Evolutionary conservation across 2,329 filamentous ascomycete species (phyloP), one percentile per base, ranked within the genome.

Genomic region (Fusarium xylarioides): DNA sequence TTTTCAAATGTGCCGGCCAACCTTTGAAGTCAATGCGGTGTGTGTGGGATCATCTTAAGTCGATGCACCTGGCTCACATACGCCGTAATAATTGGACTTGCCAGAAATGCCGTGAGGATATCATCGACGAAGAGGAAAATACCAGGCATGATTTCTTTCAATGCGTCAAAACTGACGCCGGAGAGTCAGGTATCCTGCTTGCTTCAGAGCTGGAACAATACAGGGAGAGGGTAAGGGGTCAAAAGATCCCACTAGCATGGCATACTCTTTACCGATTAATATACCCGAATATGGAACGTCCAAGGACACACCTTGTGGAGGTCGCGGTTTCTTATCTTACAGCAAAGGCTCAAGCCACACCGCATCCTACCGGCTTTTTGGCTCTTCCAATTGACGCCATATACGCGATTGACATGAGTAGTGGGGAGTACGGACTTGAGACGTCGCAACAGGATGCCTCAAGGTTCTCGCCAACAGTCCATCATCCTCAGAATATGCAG

Each of bases 1-100:
- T 50, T n/a, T 4, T 3, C 7, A 0, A 0, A 23, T 50, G 47
- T n/a, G n/a, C 3, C 10, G 6, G 4, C 21, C n/a, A 2, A 21
- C 19, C 11, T 16, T 5, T 23, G 1, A 12, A 4, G 7, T 3
- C 4, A 0, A 47, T 47, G 19, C 0, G 5, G 15, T 7, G 3
- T 4, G 11, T 34, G 7, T 34, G 19, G 19, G 0, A 7, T 8
- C 46, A 32, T 34, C 11, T 50, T 28, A 12, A 2, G 8, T 50
- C 12, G 5, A 14, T 15, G 12, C 44, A 46, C 18, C 16, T 19
- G 43, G 44, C 18, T 23, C 7, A 18, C 18, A 3, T 7, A 5
- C 2, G 2, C 8, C 12, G 6, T 19, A 6, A 19, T 21, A 11
- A 19, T 9, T 30, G 23, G 44, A 47, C 26, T 47, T 47, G 44